Base-by-base conservation (phyloP, 148 eudicot genomes). In the Rhododendron ovatum region DNA sequence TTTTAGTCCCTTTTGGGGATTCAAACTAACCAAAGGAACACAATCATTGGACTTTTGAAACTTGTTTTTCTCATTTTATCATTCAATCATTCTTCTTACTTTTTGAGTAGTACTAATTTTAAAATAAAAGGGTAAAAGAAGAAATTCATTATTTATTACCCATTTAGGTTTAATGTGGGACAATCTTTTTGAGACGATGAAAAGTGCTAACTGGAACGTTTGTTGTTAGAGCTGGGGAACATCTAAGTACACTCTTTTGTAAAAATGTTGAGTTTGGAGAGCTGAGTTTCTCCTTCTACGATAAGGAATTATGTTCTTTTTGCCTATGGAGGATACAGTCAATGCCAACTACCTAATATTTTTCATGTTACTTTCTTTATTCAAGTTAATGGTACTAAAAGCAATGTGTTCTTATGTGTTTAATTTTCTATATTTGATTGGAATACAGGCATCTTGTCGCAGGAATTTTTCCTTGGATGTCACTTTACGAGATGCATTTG, bases 391-490 rank as follows among this genome's bases (percentile, higher is more conserved):
- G 35, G 48, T 33, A 33, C 33, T 51, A 15, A 41, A 48, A 10
- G 48, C 6, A 2, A 47, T 50, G 78, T n/a, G 77, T 78, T 53
- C 24, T 85, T 47, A 28, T 35, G 33, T 73, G 22, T 75, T 87
- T 35, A 45, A 35, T 43, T 26, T 53, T 33, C 5, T 35, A 2
- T 74, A 30, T 84, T 79, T 73, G 13, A 14, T 80, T 80, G 84
- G 39, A 84, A 90, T 85, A 24, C 95, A 96, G 98, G 93, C 91
- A 83, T 93, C 98, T 86, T 93, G 92, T 63, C 90, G 98, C 20
- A 89, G 89, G 85, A 91, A 73, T 20, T 93, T 96, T 87, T 90
- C 94, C 59, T 71, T 93, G 90, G 95, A 96, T 93, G 94, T 93
- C 45, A 43, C 88, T 50, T 87, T 96, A 69, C 48, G 87, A 51